Evolutionary conservation across 345 rosid species (phyloP).

Genomic region (Populus ilicifolia): DNA sequence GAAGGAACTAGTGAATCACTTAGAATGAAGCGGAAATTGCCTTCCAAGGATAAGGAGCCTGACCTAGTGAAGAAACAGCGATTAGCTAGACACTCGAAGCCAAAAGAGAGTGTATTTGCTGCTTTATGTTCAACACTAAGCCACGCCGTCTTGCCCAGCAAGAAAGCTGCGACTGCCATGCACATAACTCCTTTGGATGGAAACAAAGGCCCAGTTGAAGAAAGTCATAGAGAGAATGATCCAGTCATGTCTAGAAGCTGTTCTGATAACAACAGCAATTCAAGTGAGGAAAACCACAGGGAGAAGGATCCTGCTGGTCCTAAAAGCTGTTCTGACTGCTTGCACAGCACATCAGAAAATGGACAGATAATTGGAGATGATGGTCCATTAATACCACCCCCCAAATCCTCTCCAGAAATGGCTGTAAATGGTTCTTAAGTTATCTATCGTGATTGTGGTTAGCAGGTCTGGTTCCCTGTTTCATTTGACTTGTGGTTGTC

Average conservation of each 20-base stretch:
- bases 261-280: conserved; percentile 27
- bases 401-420: conserved; percentile 84
- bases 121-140: conserved; percentile 79
- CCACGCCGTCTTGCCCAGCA: conserved; percentile 74
- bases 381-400: conserved; percentile 53
- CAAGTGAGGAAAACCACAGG: conserved; percentile 45
- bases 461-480: conserved; percentile 12
- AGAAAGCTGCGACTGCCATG: conserved; percentile 40
- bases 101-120: conserved; percentile 64
- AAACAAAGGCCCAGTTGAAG: conserved; percentile 35
- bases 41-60: conserved; percentile 56
- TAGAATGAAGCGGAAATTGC: conserved; percentile 62
- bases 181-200: conserved; percentile 29
- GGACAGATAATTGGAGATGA: conserved; percentile 64
- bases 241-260: conserved; percentile 31
- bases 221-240: conserved; percentile 33
- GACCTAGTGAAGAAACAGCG: conserved; percentile 63
- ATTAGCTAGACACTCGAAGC: conserved; percentile 49
- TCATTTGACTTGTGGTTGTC: conserved; percentile 16
- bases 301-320: conserved; percentile 49
- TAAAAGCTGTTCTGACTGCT: conserved; percentile 50
- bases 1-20: conserved; percentile 58
- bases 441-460: conserved; percentile 4
- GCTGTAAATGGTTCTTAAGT: conserved; percentile 82
- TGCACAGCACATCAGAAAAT: conserved; percentile 45